Evolutionary conservation across 2,329 filamentous ascomycete genomes (phyloP).

Genomic region (Diaporthe aspalathi): DNA sequence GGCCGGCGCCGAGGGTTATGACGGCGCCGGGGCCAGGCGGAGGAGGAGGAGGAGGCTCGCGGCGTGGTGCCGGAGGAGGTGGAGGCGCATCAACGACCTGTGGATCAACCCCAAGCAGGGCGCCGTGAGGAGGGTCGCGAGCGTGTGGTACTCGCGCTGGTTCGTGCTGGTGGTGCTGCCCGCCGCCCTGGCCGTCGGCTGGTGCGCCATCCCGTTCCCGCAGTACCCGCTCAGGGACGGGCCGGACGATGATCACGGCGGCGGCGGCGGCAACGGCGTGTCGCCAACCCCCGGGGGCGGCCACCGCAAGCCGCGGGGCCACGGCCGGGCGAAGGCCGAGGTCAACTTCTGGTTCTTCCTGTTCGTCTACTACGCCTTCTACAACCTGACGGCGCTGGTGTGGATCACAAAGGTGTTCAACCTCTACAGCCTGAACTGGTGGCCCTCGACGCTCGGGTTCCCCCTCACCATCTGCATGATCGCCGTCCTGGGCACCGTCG

Average conservation of each 20-base stretch:
- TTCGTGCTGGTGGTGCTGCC: conserved; percentile 70
- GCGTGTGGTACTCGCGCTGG: conserved; percentile 74
- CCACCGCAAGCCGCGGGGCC: conserved; percentile 64
- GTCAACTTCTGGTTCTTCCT: conserved; percentile 81
- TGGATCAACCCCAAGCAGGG: conserved; percentile 71
- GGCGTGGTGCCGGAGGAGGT: conserved; percentile 49
- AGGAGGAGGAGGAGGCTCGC: conserved; percentile 44
- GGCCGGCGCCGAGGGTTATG: conserved; percentile 36
- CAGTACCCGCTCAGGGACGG: conserved; percentile 65
- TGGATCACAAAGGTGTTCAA: conserved; percentile 81
- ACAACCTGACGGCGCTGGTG: conserved; percentile 74
- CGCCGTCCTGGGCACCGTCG: conserved; percentile 67
- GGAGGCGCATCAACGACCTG: conserved; percentile 59
- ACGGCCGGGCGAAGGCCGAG: conserved; percentile 71
- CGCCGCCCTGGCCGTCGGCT: conserved; percentile 68
- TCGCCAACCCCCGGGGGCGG: background rate
- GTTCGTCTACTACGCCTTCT: conserved; percentile 76
- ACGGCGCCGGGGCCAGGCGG: conserved; percentile 30
- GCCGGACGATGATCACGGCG: conserved; percentile 51
- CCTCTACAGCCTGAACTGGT: conserved; percentile 76
- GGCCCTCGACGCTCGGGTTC: conserved; percentile 64
- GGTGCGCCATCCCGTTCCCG: conserved; percentile 75
- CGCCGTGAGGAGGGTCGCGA: conserved; percentile 68
- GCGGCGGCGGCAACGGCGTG: conserved; percentile 37
- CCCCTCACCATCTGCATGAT: conserved; percentile 72